These are phyloP conservation scores for Colletotrichum navitas DNA, from an alignment of 2,329 filamentous ascomycete species.

Conservation along the genomic window DNA sequence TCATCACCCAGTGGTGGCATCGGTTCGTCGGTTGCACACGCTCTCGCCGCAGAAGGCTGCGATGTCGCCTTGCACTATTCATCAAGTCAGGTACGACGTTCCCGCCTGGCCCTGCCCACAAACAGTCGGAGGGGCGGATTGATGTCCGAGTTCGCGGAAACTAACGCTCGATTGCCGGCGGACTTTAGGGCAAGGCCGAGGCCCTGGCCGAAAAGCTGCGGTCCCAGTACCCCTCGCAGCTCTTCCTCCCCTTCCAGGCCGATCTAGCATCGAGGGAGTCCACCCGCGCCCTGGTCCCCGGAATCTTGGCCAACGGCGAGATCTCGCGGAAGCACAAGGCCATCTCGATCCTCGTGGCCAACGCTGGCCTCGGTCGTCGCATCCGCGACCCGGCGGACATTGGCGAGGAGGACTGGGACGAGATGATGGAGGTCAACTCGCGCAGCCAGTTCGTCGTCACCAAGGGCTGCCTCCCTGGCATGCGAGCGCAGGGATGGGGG, in stretches of 20 bases:
- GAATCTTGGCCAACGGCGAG: conserved; percentile 41
- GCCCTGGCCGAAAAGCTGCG: conserved; percentile 47
- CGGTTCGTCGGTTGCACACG: conserved; percentile 50
- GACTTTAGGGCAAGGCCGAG: conserved; percentile 49
- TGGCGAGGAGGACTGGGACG: conserved; percentile 53
- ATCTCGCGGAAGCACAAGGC: conserved; percentile 46
- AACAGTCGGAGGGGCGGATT: neutral
- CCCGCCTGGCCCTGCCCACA: neutral
- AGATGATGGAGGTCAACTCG: conserved; percentile 52
- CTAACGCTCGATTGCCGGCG: neutral
- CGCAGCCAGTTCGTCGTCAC: conserved; percentile 53
- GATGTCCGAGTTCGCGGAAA: neutral
- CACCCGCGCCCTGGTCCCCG: conserved; percentile 45
- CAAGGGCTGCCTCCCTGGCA: conserved; percentile 49
- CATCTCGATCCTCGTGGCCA: conserved; percentile 51
- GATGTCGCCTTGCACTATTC: conserved; percentile 53
- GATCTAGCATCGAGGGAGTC: conserved; percentile 48
- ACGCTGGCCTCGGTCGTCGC: conserved; percentile 50
- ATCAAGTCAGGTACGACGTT: conserved; percentile 48
- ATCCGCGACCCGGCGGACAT: conserved; percentile 52
- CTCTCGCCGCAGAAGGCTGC: conserved; percentile 52
- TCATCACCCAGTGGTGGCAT: conserved; percentile 50
- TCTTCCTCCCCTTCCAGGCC: conserved; percentile 47
- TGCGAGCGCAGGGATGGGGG: conserved; percentile 51
- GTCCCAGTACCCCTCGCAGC: conserved; percentile 45